phyloP scores from a whole-genome alignment of 1,284 basidiomycete species.

The Filobasidium uniguttulatum region DNA sequence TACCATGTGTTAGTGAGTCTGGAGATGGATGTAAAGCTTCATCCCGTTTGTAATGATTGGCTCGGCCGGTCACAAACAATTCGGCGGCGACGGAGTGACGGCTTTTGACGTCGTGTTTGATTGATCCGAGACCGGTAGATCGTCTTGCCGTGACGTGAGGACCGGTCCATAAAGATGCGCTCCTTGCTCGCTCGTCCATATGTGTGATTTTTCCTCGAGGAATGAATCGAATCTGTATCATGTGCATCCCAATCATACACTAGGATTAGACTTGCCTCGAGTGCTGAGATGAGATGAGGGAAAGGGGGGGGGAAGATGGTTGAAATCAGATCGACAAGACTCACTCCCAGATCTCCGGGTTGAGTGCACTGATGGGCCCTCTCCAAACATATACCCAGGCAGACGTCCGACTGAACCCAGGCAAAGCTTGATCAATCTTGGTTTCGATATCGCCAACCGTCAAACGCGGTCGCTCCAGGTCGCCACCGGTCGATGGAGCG shows the following conservation, averaged over 20 bases:
- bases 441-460: background rate
- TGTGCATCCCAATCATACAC: conserved; percentile 25
- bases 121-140: too few relatives aligned
- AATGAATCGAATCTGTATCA: conserved; percentile 25
- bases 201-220: conserved; percentile 24
- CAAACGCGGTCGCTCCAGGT: background rate
- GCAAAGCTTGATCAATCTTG: conserved; percentile 8
- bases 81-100: too few relatives aligned
- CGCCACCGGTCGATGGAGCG: too few relatives aligned
- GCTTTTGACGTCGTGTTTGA: too few relatives aligned
- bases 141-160: too few relatives aligned
- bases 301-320: background rate
- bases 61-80: too few relatives aligned
- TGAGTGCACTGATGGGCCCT: conserved; percentile 39
- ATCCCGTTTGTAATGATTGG: too few relatives aligned
- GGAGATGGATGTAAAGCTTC: too few relatives aligned
- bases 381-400: conserved; percentile 62
- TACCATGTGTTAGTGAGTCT: too few relatives aligned
- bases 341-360: conserved; percentile 58
- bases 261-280: conserved; percentile 10
- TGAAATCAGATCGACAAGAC: too few relatives aligned
- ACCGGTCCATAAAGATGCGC: too few relatives aligned
- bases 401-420: conserved; percentile 24
- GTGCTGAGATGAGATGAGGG: conserved; percentile 28
- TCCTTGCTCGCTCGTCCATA: too few relatives aligned